A percentile compares a stretch with the other conserved stretches of the same genome.
phyloP scores from a whole-genome alignment of 1,139 yeast genomes.

The Saccharomyces hybrid region DNA sequence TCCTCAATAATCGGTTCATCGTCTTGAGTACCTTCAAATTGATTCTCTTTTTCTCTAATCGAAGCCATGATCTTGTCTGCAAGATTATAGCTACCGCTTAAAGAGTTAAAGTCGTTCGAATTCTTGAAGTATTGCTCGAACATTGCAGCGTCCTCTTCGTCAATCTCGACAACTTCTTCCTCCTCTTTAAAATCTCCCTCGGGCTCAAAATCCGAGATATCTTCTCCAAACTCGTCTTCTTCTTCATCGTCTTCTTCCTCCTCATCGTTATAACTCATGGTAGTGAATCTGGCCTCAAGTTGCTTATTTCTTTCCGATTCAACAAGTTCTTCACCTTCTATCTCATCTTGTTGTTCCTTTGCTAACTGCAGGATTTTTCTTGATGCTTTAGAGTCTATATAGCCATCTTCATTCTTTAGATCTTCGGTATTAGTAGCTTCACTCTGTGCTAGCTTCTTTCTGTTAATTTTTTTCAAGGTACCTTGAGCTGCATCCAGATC shows the following conservation, averaged over 20 bases:
- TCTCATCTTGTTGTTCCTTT: constrained; percentile 87
- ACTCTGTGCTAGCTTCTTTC: constrained; percentile 24
- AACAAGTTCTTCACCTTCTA: constrained; percentile 40
- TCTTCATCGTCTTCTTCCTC: constrained; percentile 17
- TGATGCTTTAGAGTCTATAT: constrained; percentile 73
- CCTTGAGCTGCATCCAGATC: constrained; percentile 73
- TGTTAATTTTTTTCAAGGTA: constrained; percentile 44
- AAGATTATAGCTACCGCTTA: constrained; percentile 50
- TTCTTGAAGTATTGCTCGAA: constrained; percentile 58
- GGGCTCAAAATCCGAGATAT: constrained; percentile 44
- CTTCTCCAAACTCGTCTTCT: constrained; percentile 38
- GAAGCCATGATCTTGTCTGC: constrained; percentile 92
- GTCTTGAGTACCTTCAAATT: constrained; percentile 19
- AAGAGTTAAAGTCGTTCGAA: constrained; percentile 34
- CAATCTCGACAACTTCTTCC: constrained; percentile 52
- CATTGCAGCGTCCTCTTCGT: constrained; percentile 63
- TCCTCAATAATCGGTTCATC: constrained; percentile 10
- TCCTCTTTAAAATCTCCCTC: constrained; percentile 43
- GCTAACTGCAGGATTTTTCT: constrained; percentile 84
- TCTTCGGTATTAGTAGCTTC: constrained; percentile 29
- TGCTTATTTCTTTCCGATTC: constrained; percentile 23
- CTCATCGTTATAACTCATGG: constrained; percentile 21
- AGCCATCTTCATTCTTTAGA: constrained; percentile 40
- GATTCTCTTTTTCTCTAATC: constrained; percentile 61
- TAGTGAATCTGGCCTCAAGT: constrained; percentile 22